Evolutionary conservation across 2,329 filamentous ascomycete species (phyloP), one percentile per base, ranked within the genome.

Genomic region (Trichoderma sp.): DNA sequence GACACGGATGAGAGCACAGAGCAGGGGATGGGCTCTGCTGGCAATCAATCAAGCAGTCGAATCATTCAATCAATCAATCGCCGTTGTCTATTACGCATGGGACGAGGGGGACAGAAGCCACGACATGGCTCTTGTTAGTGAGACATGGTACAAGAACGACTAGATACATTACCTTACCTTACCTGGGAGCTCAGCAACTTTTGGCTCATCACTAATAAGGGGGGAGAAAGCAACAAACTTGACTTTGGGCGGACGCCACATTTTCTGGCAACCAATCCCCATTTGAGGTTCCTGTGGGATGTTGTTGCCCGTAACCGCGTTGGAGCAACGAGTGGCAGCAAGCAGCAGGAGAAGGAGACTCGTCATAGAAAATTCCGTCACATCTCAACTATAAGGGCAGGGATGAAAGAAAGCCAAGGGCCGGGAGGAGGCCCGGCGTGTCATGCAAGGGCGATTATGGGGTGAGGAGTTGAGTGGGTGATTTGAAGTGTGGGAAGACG

Each of bases 341-440:
- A 39, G 5, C 1, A 14, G 34, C 10, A 39, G 34, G 10, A 39
- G 34, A 12, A 39, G 30, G 34, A 39, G 43, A 64, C 55, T 39
- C 43, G 63, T 64, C 52, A 64, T 44, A 64, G n/a, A n/a, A 50
- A 30, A 17, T 52, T 47, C 39, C 21, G 56, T 65, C 47, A 65
- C 56, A 65, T 64, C 62, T 64, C 62, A 64, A 34, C 41, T 55
- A 50, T 17, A 2, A 3, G 10, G 34, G 34, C 2, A 14, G 10
- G 12, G 12, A 39, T 30, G 5, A 39, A 39, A 52, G 28, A 54
- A 48, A 60, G 56, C 63, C 45, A 62, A 26, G 28, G 56, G 26
- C 47, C 24, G 56, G 48, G n/a, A 54, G 17, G 56, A 62, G 48
- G 39, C 24, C 48, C 28, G 50, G 48, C 17, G 51, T 44, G 47